Evolutionary conservation across 805 yeast species (phyloP).

Genomic region (Cyberlindnera xishuangbannaensis): DNA sequence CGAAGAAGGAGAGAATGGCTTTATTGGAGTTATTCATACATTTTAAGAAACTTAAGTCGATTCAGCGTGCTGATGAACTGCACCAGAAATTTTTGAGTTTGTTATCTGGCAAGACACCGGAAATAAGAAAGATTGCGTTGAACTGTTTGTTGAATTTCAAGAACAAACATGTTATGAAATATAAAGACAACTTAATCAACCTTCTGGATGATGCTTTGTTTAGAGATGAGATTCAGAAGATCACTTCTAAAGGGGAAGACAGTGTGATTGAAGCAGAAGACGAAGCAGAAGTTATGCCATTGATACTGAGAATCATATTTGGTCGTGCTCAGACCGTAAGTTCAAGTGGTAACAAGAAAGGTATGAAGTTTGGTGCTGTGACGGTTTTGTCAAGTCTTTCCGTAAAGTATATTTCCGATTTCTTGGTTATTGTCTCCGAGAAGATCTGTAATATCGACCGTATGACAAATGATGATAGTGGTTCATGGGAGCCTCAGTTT

Average conservation of each 20-base stretch:
- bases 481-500: constrained; percentile 2
- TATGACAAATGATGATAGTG: constrained; percentile 14
- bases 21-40: constrained; percentile 57
- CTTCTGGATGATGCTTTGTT: constrained; percentile 77
- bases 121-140: constrained; percentile 68
- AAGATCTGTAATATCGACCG: constrained; percentile 37
- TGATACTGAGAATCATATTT: constrained; percentile 70
- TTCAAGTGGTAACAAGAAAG: constrained; percentile 63
- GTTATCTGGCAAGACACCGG: constrained; percentile 54
- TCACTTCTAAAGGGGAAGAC: constrained; percentile 49
- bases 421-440: constrained; percentile 56
- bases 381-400: constrained; percentile 54
- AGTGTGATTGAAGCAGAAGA: constrained; percentile 58
- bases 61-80: constrained; percentile 48
- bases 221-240: constrained; percentile 73
- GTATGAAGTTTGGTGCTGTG: constrained; percentile 67
- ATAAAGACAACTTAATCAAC: constrained; percentile 65
- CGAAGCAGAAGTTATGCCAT: constrained; percentile 54
- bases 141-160: constrained; percentile 63
- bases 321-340: constrained; percentile 77
- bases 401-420: constrained; percentile 46
- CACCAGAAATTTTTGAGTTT: constrained; percentile 46
- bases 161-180: constrained; percentile 52
- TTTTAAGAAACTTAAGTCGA: constrained; percentile 57
- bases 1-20: constrained; percentile 46